These are phyloP conservation scores for Epithele typhae DNA, from an alignment of 768 basidiomycete species.

Conservation along the genomic window DNA sequence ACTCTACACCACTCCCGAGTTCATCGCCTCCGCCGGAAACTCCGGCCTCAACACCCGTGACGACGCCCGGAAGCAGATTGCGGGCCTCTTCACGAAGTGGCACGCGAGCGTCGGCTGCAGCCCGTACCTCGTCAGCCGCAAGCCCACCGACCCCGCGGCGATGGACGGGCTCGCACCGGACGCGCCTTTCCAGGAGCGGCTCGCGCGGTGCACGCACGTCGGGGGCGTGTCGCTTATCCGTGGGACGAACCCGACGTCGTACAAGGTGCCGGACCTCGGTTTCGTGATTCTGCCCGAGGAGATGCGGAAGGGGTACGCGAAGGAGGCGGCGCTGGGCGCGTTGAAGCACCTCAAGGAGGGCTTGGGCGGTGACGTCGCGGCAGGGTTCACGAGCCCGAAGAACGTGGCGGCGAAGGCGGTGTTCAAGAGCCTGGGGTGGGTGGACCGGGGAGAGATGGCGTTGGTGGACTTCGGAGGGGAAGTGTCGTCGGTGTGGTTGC, in stretches of 20 bases:
- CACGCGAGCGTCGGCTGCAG: not conserved
- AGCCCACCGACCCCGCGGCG: not conserved
- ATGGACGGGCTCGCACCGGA: not conserved
- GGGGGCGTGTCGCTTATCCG: not conserved
- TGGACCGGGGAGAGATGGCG: not conserved
- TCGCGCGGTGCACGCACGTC: not conserved
- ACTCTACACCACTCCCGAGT: not conserved
- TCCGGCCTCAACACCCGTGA: not conserved
- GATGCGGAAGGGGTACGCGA: constrained; percentile 2
- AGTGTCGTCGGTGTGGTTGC: not conserved
- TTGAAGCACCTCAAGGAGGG: not conserved
- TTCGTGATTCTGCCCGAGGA: constrained; percentile 1
- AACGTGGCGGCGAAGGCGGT: not conserved
- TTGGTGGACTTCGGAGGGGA: not conserved
- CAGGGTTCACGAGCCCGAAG: not conserved
- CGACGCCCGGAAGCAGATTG: not conserved
- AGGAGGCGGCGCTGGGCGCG: not conserved
- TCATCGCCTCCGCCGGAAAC: not conserved
- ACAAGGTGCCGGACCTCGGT: not conserved
- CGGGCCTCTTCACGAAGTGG: not conserved
- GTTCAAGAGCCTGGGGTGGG: not conserved
- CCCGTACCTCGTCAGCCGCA: not conserved
- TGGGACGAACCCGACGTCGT: not conserved
- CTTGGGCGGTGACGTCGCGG: not conserved
- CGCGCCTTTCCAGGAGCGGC: not conserved